These are phyloP conservation scores for Fusarium nygamai DNA, from an alignment of 2,329 filamentous ascomycete genomes.

Conservation along the genomic window DNA sequence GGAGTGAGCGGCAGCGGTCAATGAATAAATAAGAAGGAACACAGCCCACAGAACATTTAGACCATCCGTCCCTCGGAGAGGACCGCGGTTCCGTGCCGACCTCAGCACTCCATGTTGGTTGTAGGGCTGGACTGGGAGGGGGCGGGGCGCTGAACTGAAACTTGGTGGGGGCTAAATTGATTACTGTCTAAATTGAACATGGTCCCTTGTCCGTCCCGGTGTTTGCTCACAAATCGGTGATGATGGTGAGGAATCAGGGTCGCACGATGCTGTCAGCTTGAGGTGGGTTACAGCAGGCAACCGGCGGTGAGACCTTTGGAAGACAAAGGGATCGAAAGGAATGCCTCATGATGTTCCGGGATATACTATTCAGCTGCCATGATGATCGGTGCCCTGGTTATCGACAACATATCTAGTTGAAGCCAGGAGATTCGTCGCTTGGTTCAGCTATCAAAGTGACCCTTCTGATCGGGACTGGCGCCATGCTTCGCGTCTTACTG, in stretches of 20 bases:
- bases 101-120: background rate
- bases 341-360: background rate
- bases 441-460: constrained; percentile 3
- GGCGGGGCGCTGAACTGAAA: constrained; percentile 31
- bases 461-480: constrained; percentile 16
- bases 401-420: background rate
- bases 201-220: constrained; percentile 4
- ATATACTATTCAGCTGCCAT: background rate
- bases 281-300: background rate
- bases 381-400: background rate
- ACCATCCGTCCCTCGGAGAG: constrained; percentile 2
- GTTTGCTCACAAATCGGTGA: background rate
- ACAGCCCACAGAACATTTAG: background rate
- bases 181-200: background rate
- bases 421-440: background rate
- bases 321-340: background rate
- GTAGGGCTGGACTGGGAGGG: constrained; percentile 38
- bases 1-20: background rate
- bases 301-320: constrained; percentile 9
- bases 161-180: constrained; percentile 26
- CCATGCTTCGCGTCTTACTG: background rate
- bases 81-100: background rate
- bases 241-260: background rate
- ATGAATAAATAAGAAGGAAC: constrained; percentile 3
- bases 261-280: background rate